Percentiles rank a stretch among this genome's conserved stretches.
These are phyloP conservation scores for Platanthera zijinensis DNA, from an alignment of 106 monocot genomes.

Conservation along the genomic window DNA sequence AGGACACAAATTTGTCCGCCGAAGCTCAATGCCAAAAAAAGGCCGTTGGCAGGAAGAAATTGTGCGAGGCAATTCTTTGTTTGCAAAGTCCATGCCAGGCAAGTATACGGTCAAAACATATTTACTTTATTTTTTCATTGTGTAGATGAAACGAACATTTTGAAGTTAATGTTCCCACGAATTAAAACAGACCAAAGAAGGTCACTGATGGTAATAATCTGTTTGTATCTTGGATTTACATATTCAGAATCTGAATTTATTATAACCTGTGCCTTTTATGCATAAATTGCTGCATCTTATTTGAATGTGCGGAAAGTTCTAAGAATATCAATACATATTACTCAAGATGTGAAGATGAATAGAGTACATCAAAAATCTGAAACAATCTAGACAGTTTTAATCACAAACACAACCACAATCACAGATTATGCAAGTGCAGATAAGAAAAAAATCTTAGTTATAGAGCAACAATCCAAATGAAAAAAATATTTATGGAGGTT, in stretches of 20 bases:
- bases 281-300: not conserved
- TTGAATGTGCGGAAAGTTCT: too few relatives aligned
- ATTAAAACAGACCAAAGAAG: not conserved
- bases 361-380: too few relatives aligned
- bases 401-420: too few relatives aligned
- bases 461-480: too few relatives aligned
- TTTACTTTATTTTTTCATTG: not conserved
- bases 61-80: constrained; percentile 1
- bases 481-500: too few relatives aligned
- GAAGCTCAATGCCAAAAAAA: not conserved
- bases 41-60: not conserved
- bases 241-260: not conserved
- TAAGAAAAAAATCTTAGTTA: too few relatives aligned
- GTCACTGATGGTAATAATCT: not conserved
- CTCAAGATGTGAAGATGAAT: too few relatives aligned
- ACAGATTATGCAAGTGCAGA: too few relatives aligned
- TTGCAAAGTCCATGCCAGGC: constrained; percentile 2
- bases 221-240: not conserved
- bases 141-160: not conserved
- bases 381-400: too few relatives aligned
- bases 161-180: not conserved
- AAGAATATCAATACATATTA: too few relatives aligned
- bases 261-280: not conserved
- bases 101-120: not conserved
- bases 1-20: not conserved